Base-by-base conservation (phyloP, 345 rosid species). In the Pseudoturritis turrita region DNA sequence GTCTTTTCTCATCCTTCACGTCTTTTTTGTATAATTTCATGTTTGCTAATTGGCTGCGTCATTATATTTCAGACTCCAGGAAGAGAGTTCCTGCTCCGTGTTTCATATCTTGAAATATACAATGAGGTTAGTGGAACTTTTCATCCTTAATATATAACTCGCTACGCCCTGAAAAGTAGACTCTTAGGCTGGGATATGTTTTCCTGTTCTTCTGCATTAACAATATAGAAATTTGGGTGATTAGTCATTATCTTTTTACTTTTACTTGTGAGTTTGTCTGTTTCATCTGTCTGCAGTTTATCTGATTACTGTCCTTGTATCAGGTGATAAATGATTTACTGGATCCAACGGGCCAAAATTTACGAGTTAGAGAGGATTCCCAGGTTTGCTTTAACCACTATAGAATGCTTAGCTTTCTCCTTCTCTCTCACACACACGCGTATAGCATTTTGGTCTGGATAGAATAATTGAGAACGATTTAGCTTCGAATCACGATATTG, bases 321-420 rank as follows among this genome's bases (percentile, higher is more conserved):
- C 86, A 96, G 99, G 98, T 96, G 83, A 92, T 96, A 80, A 96
- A 96, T 79, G 99, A 96, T 86, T 85, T 96, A 70, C 96, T 92
- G 77, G 96, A 96, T 87, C 99, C 99, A 69, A 92, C 93, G 0
- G 97, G 99, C 72, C 99, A 96, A 84, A 92, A 96, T 83, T 88
- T 96, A 87, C 99, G 98, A 0, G 89, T 96, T 44, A 90, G 99
- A 83, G 99, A 96, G 83, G 99, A 96, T 87, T 88, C 90, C 29
- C 98, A 96, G 99, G 99, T 92, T 69, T 68, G 68, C 62, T 45
- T 78, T 74, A 52, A 61, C 62, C 22, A 45, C 18, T 69, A 22
- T 8, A 3, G 14, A 28, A 56, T 41, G 26, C 17, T 67, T 25
- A 33, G 52, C 62, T 57, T 49, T 46, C 25, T 62, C 65, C 40